Evolutionary conservation across 2,329 filamentous ascomycete genomes (phyloP).

Genomic region (Aspergillus thermomutatus): DNA sequence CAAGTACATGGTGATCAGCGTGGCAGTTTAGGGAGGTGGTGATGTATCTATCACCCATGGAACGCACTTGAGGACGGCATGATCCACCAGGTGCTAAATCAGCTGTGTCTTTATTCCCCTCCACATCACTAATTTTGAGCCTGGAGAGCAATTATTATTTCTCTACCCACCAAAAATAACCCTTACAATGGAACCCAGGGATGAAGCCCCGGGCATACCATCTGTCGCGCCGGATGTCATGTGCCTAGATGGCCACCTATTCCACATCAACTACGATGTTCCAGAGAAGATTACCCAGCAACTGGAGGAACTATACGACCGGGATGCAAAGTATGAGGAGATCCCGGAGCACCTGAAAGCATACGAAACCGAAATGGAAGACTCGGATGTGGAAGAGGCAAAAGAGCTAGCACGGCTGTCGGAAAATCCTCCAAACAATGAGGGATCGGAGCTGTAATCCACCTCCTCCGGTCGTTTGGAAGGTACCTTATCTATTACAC

Average conservation of each 20-base stretch:
- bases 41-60: too few species aligned
- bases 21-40: too few species aligned
- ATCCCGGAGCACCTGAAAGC: neutral
- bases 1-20: too few species aligned
- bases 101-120: too few species aligned
- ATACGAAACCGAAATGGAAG: neutral
- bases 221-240: neutral
- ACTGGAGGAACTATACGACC: neutral
- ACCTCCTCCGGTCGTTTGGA: neutral
- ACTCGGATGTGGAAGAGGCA: neutral
- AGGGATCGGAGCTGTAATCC: neutral
- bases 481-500: neutral
- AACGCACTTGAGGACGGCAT: too few species aligned
- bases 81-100: too few species aligned
- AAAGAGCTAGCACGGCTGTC: neutral
- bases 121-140: neutral
- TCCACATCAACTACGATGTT: neutral
- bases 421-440: neutral
- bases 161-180: neutral
- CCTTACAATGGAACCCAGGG: neutral
- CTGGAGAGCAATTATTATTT: neutral
- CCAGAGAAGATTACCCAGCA: neutral
- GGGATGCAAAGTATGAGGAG: neutral
- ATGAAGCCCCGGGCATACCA: neutral
- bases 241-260: neutral